Base-by-base conservation (phyloP, 306 rosid genomes). In the Rubus idaeus region DNA sequence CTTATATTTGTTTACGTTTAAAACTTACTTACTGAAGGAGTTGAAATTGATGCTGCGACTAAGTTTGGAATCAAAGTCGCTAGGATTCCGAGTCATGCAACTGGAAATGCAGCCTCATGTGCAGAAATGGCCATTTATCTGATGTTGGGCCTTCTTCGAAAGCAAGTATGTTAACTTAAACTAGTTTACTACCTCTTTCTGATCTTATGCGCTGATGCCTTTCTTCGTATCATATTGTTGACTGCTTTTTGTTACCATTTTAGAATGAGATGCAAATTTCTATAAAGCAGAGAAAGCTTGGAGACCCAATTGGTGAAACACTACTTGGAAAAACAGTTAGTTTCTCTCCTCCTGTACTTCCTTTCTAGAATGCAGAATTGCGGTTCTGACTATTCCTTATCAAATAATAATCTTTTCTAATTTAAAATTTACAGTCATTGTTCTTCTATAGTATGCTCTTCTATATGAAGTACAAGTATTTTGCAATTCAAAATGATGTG, bases 101-200 rank as follows among this genome's bases (percentile, higher is more conserved):
- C 96, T 0, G 98, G 98, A 77, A 94, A 94, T 83, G 86, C 98
- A 83, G 84, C 87, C 70, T 89, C 96, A 23, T 92, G 98, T 79
- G 97, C 97, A 56, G 98, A 92, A 86, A 92, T 92, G 97, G 91
- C 91, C 44, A 88, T 92, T 85, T 94, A 92, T 84, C 86, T 94
- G 58, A 90, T 78, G 81, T 35, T 94, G 78, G 97, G 91, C 75
- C 97, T 94, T 71, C 96, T 94, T 53, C 93, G 97, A 8, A 92
- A 84, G 85, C 98, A 94, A 84, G 98, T 91, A 85, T 64, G 88
- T 73, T 71, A 44, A 17, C 80, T 80, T 52, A 49, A 71, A 26
- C 14, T 30, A 18, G 17, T n/a, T n/a, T 39, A n/a, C 37, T 17
- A n/a, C 65, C 20, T 70, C 16, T 49, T 2, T 18, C 6, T 37